Base-by-base conservation (phyloP, 2,329 filamentous ascomycete species). In the Neurospora crassa region DNA sequence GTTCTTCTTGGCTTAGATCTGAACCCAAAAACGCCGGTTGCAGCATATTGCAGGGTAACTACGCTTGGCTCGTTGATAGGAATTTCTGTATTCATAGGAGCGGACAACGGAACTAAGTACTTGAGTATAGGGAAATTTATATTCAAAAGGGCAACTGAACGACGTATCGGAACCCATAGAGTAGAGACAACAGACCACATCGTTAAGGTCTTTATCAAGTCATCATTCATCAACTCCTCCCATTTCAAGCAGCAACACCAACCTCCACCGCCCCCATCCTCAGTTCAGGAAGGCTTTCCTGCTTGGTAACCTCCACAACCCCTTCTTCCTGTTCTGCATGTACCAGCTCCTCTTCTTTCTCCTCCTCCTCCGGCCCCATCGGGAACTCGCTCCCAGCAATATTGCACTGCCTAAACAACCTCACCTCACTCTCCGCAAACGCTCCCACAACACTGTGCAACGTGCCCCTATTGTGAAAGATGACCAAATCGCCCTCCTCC, bases 321-420 rank as follows among this genome's bases (percentile, higher is more conserved):
- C 24, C 47, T 14, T 59, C 47, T 24, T 59, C 47, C 24, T 59
- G 47, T 18, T 59, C 47, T 24, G 2, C 47, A 34, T 59, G 47
- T 14, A 53, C 47, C 40, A 40, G 40, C 47, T 24, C 20, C 47
- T 3, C 47, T 12, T 53, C 47, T 2, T 8, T 12, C 20, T 24
- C 12, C 10, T 14, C 5, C 53, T 59, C 68, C 20, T 74, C 75
- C 10, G 87, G 86, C 0, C 87, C 88, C 69, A 85, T 77, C 8
- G 88, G 88, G 45, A 86, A 79, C 73, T 85, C 80, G 72, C 86
- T 90, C 3, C 86, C 89, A n/a, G 91, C 91, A 79, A 94, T 84
- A 78, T 94, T 94, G 80, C 92, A 94, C 82, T 94, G 92, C 73
- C 91, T 83, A 78, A 94, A 94, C 72, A 94, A 79, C 67, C 92